Evolutionary conservation across 345 rosid genomes (phyloP).

Genomic region (Rhizophora apiculata): DNA sequence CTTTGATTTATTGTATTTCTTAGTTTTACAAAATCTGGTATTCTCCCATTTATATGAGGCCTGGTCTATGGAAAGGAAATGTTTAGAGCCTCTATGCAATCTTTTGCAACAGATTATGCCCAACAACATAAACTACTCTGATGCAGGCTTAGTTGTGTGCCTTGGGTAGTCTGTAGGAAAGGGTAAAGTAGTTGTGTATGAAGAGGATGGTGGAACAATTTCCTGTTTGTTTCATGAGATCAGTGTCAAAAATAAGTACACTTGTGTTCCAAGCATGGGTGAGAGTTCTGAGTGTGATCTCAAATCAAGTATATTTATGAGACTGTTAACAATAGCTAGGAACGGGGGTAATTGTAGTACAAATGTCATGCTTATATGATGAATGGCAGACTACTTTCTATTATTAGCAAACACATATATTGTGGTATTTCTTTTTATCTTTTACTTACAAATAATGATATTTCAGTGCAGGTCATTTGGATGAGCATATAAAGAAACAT

Average conservation of each 20-base stretch:
- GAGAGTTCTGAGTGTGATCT: background rate
- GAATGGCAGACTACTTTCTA: background rate
- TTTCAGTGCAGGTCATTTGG: slow-evolving; percentile 71
- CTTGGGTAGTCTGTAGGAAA: background rate
- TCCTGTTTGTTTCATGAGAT: background rate
- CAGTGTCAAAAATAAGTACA: background rate
- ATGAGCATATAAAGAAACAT: slow-evolving; percentile 48
- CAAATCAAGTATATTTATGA: background rate
- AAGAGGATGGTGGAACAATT: background rate
- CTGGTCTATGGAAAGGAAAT: background rate
- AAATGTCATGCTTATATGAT: slow-evolving; percentile 4
- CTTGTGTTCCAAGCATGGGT: background rate
- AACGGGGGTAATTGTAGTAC: background rate
- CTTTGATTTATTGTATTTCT: too few species aligned
- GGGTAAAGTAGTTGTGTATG: background rate
- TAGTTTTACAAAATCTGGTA: background rate
- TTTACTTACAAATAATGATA: slow-evolving; percentile 7
- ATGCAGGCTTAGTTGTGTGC: background rate
- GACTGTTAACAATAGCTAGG: background rate
- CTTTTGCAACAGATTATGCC: background rate
- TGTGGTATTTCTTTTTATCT: slow-evolving; percentile 8
- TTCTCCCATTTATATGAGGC: background rate
- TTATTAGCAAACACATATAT: background rate
- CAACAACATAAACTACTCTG: background rate
- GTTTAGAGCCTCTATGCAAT: background rate